Conservation (phyloP, 2,329 filamentous ascomycete genomes). For the Epichloe brachyelytri region DNA sequence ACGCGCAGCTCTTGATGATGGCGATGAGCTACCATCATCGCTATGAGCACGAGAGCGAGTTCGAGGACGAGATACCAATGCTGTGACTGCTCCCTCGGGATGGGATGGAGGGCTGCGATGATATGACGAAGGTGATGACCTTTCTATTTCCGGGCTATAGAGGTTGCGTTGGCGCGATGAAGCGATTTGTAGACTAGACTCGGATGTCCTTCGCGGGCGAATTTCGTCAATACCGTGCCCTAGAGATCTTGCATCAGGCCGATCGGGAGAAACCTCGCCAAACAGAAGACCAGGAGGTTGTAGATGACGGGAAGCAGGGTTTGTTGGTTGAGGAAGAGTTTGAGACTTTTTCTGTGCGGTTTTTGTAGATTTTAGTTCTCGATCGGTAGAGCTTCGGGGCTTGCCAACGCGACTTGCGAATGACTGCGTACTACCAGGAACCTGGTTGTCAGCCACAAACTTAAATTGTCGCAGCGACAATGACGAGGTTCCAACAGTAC, state of each 20-base stretch:
- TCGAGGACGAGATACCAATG: constrained; percentile 12
- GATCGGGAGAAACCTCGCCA: constrained; percentile 57
- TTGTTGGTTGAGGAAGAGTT: constrained; percentile 20
- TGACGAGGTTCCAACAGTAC: constrained; percentile 10
- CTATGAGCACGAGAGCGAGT: constrained; percentile 42
- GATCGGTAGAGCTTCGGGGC: constrained; percentile 26
- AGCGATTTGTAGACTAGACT: constrained; percentile 50
- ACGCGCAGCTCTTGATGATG: constrained; percentile 12
- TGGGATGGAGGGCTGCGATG: constrained; percentile 30
- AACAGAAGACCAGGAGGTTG: constrained; percentile 49
- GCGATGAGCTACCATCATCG: constrained; percentile 36
- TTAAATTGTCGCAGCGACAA: constrained; percentile 31
- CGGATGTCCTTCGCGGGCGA: constrained; percentile 51
- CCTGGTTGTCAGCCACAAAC: constrained; percentile 35
- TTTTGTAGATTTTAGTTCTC: constrained; percentile 23
- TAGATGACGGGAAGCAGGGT: constrained; percentile 20
- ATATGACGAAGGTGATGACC: constrained; percentile 55
- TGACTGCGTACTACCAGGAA: constrained; percentile 42
- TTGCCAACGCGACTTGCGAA: constrained; percentile 47
- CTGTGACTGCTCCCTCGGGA: not conserved
- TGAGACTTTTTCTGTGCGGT: constrained; percentile 20
- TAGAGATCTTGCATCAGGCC: constrained; percentile 36
- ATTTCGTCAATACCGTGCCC: constrained; percentile 48
- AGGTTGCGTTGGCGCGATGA: constrained; percentile 38
- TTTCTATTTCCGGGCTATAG: constrained; percentile 43